phyloP scores from a whole-genome alignment of 176 grass and related monocot species.

The Musa itinerans region DNA sequence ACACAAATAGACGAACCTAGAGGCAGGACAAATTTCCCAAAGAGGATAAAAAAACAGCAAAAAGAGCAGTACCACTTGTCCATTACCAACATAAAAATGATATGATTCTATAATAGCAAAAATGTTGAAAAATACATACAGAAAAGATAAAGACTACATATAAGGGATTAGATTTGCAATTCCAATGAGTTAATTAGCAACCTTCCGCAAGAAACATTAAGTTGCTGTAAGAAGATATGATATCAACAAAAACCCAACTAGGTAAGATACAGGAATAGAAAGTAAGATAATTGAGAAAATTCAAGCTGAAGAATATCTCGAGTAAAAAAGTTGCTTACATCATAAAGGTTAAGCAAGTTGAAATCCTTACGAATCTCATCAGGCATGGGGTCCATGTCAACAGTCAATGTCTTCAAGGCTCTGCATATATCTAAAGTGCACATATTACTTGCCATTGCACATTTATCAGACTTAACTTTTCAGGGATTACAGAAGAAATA shows the following conservation, averaged over 20 bases:
- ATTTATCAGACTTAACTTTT: slow-evolving; percentile 10
- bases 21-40: too few species aligned
- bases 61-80: too few species aligned
- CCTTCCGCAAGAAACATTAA: too few species aligned
- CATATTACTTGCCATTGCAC: background rate
- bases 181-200: too few species aligned
- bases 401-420: slow-evolving; percentile 65
- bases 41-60: too few species aligned
- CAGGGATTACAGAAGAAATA: slow-evolving; percentile 19
- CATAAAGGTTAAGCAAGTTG: slow-evolving; percentile 68
- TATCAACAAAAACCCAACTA: background rate
- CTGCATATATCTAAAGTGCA: slow-evolving; percentile 34
- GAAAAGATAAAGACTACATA: too few species aligned
- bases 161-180: too few species aligned
- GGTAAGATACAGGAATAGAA: background rate
- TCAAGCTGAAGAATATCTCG: background rate
- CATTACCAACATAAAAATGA: too few species aligned
- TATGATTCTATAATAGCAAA: too few species aligned
- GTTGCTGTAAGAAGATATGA: background rate
- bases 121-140: too few species aligned
- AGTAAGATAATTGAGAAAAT: background rate
- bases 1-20: too few species aligned
- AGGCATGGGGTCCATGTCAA: slow-evolving; percentile 79
- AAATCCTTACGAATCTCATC: slow-evolving; percentile 68
- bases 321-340: slow-evolving; percentile 41